Evolutionary conservation across 2,329 filamentous ascomycete species (phyloP).

Genomic region (Sarocladium brachiariae): DNA sequence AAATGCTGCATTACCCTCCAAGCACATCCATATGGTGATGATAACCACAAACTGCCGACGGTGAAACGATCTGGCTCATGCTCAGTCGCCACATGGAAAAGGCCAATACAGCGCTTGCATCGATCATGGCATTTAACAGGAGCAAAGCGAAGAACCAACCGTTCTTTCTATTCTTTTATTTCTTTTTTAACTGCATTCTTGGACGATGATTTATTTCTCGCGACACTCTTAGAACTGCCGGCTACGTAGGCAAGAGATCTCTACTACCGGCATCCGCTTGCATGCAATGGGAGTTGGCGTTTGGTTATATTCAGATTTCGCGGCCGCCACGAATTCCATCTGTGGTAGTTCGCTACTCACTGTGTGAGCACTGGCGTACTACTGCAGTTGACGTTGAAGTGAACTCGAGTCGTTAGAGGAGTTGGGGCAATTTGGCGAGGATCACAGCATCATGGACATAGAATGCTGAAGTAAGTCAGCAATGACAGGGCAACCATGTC

Average conservation of each 20-base stretch:
- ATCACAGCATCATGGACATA: slow-evolving; percentile 4
- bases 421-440: neutral
- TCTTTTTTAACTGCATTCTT: slow-evolving; percentile 15
- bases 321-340: neutral
- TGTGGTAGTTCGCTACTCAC: too few relatives aligned
- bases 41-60: too few relatives aligned
- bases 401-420: neutral
- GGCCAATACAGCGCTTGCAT: neutral
- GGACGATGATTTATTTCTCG: slow-evolving; percentile 6
- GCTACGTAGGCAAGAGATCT: slow-evolving; percentile 15
- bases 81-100: too few relatives aligned
- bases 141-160: neutral
- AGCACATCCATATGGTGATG: slow-evolving; percentile 1
- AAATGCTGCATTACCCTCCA: neutral
- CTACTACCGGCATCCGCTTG: neutral
- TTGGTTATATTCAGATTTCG: slow-evolving; percentile 3
- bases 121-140: neutral
- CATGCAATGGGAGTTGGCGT: slow-evolving; percentile 7
- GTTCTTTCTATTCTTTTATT: slow-evolving; percentile 7
- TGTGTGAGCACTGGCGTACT: too few relatives aligned
- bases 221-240: neutral
- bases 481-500: slow-evolving; percentile 2
- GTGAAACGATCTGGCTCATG: too few relatives aligned
- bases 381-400: too few relatives aligned
- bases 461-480: slow-evolving; percentile 1